These are phyloP conservation scores for Aspergillus pseudoterreus DNA, from an alignment of 2,329 filamentous ascomycete species.

Conservation along the genomic window DNA sequence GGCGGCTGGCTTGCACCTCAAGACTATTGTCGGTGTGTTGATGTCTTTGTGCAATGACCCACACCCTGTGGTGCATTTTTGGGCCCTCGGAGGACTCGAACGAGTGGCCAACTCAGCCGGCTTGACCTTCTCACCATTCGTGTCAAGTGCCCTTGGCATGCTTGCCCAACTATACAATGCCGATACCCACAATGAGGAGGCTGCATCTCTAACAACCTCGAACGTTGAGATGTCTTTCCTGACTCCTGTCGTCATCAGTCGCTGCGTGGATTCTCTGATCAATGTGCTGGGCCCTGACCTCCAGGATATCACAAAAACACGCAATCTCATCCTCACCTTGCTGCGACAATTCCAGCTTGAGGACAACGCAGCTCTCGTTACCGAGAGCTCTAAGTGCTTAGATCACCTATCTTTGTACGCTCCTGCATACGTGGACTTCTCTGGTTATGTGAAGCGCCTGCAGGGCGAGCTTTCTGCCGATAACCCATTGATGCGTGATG, in stretches of 20 bases:
- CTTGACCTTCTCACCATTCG: conserved; percentile 84
- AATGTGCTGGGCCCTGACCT: conserved; percentile 94
- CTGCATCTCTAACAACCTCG: conserved; percentile 73
- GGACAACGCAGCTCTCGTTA: conserved; percentile 65
- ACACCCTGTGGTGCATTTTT: conserved; percentile 92
- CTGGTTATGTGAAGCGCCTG: conserved; percentile 75
- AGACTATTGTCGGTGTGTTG: conserved; percentile 95
- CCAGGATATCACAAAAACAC: conserved; percentile 86
- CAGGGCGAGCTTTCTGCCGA: conserved; percentile 73
- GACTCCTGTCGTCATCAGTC: conserved; percentile 76
- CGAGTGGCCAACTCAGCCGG: conserved; percentile 88
- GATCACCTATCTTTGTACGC: conserved; percentile 93
- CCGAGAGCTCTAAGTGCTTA: conserved; percentile 75
- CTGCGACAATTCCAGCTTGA: conserved; percentile 79
- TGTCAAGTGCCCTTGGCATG: conserved; percentile 88
- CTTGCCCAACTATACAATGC: conserved; percentile 87
- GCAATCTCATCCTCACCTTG: conserved; percentile 84
- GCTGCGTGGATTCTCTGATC: conserved; percentile 90
- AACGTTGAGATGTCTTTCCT: conserved; percentile 85
- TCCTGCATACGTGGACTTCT: conserved; percentile 79
- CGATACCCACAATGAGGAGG: conserved; percentile 86
- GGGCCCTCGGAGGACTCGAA: conserved; percentile 85
- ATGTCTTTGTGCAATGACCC: conserved; percentile 96
- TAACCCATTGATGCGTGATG: conserved; percentile 67
- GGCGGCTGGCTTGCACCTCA: conserved; percentile 93